Conservation (phyloP, 176 grass and related monocot species). For the Ensete glaucum region DNA sequence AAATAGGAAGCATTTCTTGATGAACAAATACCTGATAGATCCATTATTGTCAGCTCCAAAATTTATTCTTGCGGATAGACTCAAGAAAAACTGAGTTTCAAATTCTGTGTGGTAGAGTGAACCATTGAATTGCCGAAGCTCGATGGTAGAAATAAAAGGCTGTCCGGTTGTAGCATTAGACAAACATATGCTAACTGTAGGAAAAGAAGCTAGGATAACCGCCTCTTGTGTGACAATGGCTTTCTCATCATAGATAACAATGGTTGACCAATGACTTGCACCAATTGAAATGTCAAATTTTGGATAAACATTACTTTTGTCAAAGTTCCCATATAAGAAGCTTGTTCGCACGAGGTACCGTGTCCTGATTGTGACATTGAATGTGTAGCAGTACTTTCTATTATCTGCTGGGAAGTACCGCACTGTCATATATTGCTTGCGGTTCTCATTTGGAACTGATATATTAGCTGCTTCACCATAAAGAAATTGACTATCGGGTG, state of each 20-base stretch:
- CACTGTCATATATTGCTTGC: conserved; percentile 42
- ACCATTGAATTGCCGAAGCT: conserved; percentile 82
- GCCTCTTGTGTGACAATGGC: conserved; percentile 42
- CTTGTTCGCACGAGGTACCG: conserved; percentile 78
- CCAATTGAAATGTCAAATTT: conserved; percentile 65
- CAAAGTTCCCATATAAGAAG: conserved; percentile 89
- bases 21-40: conserved; percentile 50
- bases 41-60: conserved; percentile 54
- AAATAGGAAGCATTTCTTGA: no score
- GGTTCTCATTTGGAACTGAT: conserved; percentile 21
- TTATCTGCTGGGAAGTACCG: conserved; percentile 65
- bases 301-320: conserved; percentile 72
- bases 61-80: conserved; percentile 66
- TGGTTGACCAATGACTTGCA: conserved; percentile 55
- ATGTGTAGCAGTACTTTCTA: conserved; percentile 78
- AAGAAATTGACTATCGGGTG: conserved; percentile 39
- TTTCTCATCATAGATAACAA: conserved; percentile 47
- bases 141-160: conserved; percentile 80
- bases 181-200: conserved; percentile 57
- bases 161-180: conserved; percentile 63
- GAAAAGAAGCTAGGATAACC: conserved; percentile 53
- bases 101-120: conserved; percentile 65
- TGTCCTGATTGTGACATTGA: conserved; percentile 57
- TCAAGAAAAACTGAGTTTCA: conserved; percentile 64
- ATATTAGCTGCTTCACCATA: conserved; percentile 32